A percentile compares a stretch with the other conserved stretches of the same genome.
phyloP scores from a whole-genome alignment of 257 asterid species.

The Solanum pimpinellifolium region DNA sequence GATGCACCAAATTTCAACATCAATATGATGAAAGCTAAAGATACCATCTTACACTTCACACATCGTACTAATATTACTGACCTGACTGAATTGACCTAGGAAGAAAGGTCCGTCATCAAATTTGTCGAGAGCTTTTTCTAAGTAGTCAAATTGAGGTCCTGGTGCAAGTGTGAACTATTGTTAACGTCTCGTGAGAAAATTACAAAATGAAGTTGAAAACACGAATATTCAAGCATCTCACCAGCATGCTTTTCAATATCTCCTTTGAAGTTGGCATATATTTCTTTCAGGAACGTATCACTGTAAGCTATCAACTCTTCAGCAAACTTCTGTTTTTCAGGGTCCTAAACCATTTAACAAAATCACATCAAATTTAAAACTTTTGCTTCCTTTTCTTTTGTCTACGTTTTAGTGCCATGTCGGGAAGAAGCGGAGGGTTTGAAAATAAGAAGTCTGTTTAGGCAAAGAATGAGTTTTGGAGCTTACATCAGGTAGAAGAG shows the following conservation, averaged over 20 bases:
- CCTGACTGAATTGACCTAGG: constrained; percentile 61
- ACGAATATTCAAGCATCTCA: neutral
- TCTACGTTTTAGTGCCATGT: neutral
- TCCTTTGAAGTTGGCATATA: constrained; percentile 22
- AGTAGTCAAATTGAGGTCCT: constrained; percentile 26
- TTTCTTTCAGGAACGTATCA: constrained; percentile 24
- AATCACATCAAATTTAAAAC: neutral
- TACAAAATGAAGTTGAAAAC: neutral
- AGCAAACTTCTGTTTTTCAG: constrained; percentile 32
- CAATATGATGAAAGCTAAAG: neutral
- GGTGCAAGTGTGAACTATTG: neutral
- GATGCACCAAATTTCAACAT: neutral
- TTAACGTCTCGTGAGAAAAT: neutral
- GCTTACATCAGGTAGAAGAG: constrained; percentile 39
- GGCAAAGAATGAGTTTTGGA: neutral
- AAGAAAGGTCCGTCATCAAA: constrained; percentile 50
- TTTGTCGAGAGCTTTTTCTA: constrained; percentile 44
- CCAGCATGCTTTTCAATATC: constrained; percentile 35
- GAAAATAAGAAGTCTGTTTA: neutral
- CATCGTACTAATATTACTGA: neutral
- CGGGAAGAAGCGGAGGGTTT: neutral
- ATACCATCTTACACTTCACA: neutral
- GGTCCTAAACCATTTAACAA: constrained; percentile 20
- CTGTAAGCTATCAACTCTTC: constrained; percentile 45
- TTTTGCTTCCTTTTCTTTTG: neutral